These are phyloP conservation scores for Boletus smithii DNA, from an alignment of 1,284 basidiomycete genomes.

Conservation along the genomic window DNA sequence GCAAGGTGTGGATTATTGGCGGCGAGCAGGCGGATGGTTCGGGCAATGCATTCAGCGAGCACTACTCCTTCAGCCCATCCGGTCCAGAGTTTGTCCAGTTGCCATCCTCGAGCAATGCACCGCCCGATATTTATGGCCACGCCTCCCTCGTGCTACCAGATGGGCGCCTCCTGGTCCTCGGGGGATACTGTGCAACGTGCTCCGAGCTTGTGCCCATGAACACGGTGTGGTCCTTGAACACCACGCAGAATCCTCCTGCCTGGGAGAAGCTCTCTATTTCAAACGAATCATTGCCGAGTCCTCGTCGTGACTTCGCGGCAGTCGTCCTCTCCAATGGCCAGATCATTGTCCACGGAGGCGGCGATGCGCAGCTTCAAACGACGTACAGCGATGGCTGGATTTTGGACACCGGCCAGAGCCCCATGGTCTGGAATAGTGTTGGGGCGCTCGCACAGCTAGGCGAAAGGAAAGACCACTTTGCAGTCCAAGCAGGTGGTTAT, in stretches of 20 bases:
- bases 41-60: conserved; percentile 53
- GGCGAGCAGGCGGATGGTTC: conserved; percentile 80
- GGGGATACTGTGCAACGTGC: conserved; percentile 59
- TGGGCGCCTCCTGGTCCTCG: conserved; percentile 71
- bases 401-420: conserved; percentile 55
- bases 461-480: conserved; percentile 68
- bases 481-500: conserved; percentile 54
- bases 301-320: conserved; percentile 69
- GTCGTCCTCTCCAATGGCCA: conserved; percentile 51
- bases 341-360: conserved; percentile 76
- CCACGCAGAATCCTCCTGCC: conserved; percentile 40
- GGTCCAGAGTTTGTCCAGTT: conserved; percentile 52
- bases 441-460: conserved; percentile 54
- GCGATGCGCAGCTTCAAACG: conserved; percentile 53
- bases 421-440: conserved; percentile 56
- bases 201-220: conserved; percentile 51
- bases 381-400: conserved; percentile 73
- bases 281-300: conserved; percentile 44
- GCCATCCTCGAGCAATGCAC: conserved; percentile 50
- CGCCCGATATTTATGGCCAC: conserved; percentile 71
- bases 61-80: conserved; percentile 62
- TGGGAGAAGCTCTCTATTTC: conserved; percentile 54
- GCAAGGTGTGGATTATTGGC: conserved; percentile 58
- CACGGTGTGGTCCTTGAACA: conserved; percentile 65
- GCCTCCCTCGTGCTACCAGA: conserved; percentile 62